Percentiles rank a stretch among this genome's conserved stretches.
phyloP scores from a whole-genome alignment of 1,139 yeast species.

The Geotrichum restrictum region DNA sequence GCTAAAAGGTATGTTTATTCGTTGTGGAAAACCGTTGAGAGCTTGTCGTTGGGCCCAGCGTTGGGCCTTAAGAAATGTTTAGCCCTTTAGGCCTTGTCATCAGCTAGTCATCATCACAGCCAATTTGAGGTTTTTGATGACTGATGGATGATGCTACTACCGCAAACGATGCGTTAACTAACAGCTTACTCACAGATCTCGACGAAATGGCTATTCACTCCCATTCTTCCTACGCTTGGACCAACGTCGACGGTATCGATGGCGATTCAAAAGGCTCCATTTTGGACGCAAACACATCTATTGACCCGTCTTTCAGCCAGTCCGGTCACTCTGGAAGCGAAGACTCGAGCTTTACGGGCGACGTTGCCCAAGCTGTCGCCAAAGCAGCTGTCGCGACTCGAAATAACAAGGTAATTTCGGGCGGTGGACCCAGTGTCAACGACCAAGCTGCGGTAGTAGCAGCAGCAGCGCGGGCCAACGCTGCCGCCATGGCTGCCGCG shows the following conservation, averaged over 20 bases:
- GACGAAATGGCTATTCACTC: conserved; percentile 13
- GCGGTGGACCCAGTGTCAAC: background rate
- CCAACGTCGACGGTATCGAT: conserved; percentile 19
- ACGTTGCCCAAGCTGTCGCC: conserved; percentile 22
- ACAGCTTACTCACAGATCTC: background rate
- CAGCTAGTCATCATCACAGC: conserved; percentile 7
- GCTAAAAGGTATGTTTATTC: background rate
- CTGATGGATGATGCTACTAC: background rate
- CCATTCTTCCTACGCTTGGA: conserved; percentile 10
- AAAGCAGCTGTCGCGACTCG: conserved; percentile 12
- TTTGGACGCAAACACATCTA: conserved; percentile 12
- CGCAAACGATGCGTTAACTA: background rate
- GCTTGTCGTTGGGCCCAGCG: background rate
- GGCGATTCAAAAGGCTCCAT: conserved; percentile 10
- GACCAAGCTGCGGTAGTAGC: background rate
- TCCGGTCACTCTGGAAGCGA: conserved; percentile 2
- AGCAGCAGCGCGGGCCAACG: background rate
- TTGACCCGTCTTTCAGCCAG: conserved; percentile 20
- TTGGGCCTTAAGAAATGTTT: background rate
- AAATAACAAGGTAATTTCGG: no score
- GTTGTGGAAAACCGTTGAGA: no score
- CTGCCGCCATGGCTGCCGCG: background rate
- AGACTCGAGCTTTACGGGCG: conserved; percentile 14
- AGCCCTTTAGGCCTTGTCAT: conserved; percentile 5
- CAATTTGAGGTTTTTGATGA: no score